Evolutionary conservation across 1,139 yeast species (phyloP).

Genomic region (Lodderomyces metapsilosis): DNA sequence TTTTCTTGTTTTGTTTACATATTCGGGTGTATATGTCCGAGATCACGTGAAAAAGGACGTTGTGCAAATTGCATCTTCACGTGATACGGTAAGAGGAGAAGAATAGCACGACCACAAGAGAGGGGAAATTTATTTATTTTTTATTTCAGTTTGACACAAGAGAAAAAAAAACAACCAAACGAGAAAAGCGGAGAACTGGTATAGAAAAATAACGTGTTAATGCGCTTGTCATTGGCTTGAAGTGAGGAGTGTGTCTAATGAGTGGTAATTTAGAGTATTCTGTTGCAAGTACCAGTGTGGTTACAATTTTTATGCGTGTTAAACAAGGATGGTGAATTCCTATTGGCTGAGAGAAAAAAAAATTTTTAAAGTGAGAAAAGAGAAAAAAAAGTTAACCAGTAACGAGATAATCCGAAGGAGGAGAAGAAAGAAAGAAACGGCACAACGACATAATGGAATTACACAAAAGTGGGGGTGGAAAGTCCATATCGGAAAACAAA

Average conservation of each 20-base stretch:
- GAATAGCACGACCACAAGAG: not conserved
- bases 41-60: not conserved
- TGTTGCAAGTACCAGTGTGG: too few relatives aligned
- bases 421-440: not conserved
- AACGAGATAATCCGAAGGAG: not conserved
- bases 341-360: not conserved
- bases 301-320: too few relatives aligned
- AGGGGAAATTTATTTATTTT: not conserved
- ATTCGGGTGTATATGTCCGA: not conserved
- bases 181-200: not conserved
- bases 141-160: not conserved
- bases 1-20: constrained; percentile 1
- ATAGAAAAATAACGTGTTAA: not conserved
- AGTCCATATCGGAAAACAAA: constrained; percentile 1
- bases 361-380: not conserved
- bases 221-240: too few relatives aligned
- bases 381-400: constrained; percentile 1
- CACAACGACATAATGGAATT: not conserved
- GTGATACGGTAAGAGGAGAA: not conserved
- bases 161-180: too few relatives aligned
- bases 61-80: not conserved
- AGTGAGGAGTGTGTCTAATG: too few relatives aligned
- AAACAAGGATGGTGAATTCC: too few relatives aligned
- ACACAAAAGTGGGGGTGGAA: too few relatives aligned
- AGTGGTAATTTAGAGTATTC: too few relatives aligned